Conservation (phyloP, 176 grass and related monocot species). For the Triticum turgidum region DNA sequence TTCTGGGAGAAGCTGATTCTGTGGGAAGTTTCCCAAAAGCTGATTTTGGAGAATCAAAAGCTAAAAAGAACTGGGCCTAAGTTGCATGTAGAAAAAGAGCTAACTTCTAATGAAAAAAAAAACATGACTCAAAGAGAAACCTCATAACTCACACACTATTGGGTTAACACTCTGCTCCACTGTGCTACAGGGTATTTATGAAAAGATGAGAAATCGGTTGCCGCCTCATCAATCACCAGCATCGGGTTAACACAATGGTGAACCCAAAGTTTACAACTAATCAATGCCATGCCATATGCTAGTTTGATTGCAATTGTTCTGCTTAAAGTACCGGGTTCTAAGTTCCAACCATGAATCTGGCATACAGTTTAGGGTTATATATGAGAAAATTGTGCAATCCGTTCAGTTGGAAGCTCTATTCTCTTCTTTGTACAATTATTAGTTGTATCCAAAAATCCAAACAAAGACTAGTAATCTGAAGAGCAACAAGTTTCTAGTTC, state of each 20-base stretch:
- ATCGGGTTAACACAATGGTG: background rate
- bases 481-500: background rate
- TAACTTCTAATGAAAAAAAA: background rate
- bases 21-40: too few species aligned
- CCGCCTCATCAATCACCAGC: constrained; percentile 7
- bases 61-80: background rate
- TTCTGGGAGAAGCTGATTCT: too few species aligned
- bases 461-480: background rate
- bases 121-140: background rate
- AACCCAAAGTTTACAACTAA: background rate
- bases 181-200: background rate
- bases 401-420: background rate
- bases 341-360: background rate
- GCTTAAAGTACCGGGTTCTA: background rate
- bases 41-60: too few species aligned
- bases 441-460: background rate
- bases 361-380: background rate
- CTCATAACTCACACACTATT: background rate
- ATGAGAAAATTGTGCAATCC: background rate
- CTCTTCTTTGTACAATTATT: background rate
- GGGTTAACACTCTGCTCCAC: background rate
- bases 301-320: background rate
- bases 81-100: background rate
- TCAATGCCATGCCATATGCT: background rate
- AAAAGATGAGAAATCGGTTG: background rate